Conservation (phyloP, 805 yeast species). For the Kregervanrija pseudodelftensis region DNA sequence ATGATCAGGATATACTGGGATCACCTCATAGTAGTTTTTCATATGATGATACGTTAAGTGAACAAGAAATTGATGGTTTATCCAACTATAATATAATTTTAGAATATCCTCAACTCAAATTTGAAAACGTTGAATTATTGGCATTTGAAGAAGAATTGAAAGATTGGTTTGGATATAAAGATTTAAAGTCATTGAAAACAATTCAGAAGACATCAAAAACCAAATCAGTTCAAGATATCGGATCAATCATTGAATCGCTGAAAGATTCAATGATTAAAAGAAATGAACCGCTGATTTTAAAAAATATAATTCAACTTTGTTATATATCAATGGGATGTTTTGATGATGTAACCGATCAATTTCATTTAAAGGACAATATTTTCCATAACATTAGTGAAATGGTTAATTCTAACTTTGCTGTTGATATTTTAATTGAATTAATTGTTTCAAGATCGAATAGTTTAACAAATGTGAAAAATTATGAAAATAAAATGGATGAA, state of each 20-base stretch:
- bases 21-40: slow-evolving; percentile 26
- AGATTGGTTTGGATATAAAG: slow-evolving; percentile 32
- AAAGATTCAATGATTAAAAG: too few species aligned
- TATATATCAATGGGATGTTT: slow-evolving; percentile 11
- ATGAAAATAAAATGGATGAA: slow-evolving; percentile 8
- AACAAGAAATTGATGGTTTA: slow-evolving; percentile 27
- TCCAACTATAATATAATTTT: slow-evolving; percentile 27
- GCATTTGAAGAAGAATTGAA: slow-evolving; percentile 32
- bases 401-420: slow-evolving; percentile 9
- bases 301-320: slow-evolving; percentile 1
- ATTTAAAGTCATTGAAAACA: slow-evolving; percentile 19
- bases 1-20: slow-evolving; percentile 23
- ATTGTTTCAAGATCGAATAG: slow-evolving; percentile 6
- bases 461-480: slow-evolving; percentile 17
- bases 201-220: slow-evolving; percentile 6
- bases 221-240: too few species aligned
- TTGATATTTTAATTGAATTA: slow-evolving; percentile 8
- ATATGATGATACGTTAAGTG: slow-evolving; percentile 17
- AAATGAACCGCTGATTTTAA: slow-evolving; percentile 1
- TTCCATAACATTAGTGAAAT: slow-evolving; percentile 17
- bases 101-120: slow-evolving; percentile 37
- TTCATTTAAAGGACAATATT: slow-evolving; percentile 20
- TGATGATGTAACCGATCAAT: slow-evolving; percentile 4
- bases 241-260: too few species aligned
- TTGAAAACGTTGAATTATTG: slow-evolving; percentile 32